Percentiles rank a stretch among this genome's conserved stretches.
phyloP scores from a whole-genome alignment of 805 yeast species.

The Brettanomyces sp. region DNA sequence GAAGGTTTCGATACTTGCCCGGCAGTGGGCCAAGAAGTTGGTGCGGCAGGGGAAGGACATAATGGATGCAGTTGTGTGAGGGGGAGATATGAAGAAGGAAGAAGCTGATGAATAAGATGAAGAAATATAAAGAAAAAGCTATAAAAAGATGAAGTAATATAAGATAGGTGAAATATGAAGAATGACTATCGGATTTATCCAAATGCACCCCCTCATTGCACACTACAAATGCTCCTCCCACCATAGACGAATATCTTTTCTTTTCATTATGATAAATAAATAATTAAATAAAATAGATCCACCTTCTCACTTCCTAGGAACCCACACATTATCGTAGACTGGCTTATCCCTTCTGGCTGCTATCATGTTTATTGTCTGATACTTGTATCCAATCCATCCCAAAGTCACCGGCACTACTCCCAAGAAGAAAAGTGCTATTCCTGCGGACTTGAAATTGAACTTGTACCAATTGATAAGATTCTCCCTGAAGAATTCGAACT shows the following conservation, averaged over 20 bases:
- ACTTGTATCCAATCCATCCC: slow-evolving; percentile 23
- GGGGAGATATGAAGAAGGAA: background rate
- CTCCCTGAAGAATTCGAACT: slow-evolving; percentile 23
- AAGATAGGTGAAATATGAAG: no score
- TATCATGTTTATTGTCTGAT: slow-evolving; percentile 17
- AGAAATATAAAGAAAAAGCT: background rate
- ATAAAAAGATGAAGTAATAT: no score
- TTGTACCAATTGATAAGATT: slow-evolving; percentile 22
- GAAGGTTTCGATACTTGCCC: slow-evolving; percentile 72
- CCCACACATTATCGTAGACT: slow-evolving; percentile 14
- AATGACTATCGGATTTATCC: no score
- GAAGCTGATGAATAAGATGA: background rate
- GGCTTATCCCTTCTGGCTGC: slow-evolving; percentile 25
- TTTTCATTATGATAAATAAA: slow-evolving; percentile 1
- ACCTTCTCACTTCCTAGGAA: slow-evolving; percentile 10
- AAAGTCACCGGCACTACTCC: slow-evolving; percentile 25
- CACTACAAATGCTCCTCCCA: no score
- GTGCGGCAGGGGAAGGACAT: slow-evolving; percentile 35
- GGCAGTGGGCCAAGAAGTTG: slow-evolving; percentile 73
- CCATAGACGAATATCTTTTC: background rate
- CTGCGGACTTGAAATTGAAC: slow-evolving; percentile 21
- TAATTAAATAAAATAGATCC: background rate
- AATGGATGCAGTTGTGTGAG: slow-evolving; percentile 26
- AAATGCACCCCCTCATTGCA: no score
- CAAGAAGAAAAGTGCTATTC: slow-evolving; percentile 20